Evolutionary conservation across 371 early-diverging fungal species (phyloP).

Genomic region (Mitosporidium daphniae): DNA sequence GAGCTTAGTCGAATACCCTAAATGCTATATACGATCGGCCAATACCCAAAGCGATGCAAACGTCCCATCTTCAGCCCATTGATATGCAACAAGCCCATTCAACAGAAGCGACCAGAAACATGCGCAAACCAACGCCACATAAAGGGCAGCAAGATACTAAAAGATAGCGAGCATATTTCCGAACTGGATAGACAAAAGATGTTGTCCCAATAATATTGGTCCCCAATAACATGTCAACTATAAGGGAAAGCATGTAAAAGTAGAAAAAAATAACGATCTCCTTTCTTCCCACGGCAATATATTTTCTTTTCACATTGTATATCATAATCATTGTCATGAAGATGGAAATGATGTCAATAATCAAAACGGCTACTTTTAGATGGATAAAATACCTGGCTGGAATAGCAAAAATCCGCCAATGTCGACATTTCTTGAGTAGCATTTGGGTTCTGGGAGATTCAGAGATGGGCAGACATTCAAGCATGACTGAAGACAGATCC

Average conservation of each 20-base stretch:
- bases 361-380: too few species aligned
- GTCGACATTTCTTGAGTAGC: conserved; percentile 1
- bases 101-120: conserved; percentile 52
- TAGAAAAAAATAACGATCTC: conserved; percentile 87
- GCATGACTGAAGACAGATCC: too few species aligned
- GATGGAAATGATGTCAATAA: conserved; percentile 50
- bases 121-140: conserved; percentile 33
- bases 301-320: conserved; percentile 64
- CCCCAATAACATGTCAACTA: conserved; percentile 44
- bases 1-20: conserved; percentile 47
- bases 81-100: conserved; percentile 74
- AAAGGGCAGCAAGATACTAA: conserved; percentile 46
- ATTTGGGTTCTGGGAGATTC: too few species aligned
- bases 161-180: conserved; percentile 4
- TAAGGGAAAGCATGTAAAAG: conserved; percentile 34
- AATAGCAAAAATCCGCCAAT: background rate
- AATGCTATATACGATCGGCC: background rate
- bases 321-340: conserved; percentile 85
- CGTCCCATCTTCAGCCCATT: conserved; percentile 80
- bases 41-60: conserved; percentile 41
- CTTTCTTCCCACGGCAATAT: conserved; percentile 81
- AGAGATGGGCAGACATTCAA: too few species aligned
- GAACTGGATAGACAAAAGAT: conserved; percentile 31
- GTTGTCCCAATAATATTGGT: conserved; percentile 57
- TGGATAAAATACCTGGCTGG: too few species aligned